Conservation (phyloP, 148 eudicot species). For the Salicornia ramosissima region DNA sequence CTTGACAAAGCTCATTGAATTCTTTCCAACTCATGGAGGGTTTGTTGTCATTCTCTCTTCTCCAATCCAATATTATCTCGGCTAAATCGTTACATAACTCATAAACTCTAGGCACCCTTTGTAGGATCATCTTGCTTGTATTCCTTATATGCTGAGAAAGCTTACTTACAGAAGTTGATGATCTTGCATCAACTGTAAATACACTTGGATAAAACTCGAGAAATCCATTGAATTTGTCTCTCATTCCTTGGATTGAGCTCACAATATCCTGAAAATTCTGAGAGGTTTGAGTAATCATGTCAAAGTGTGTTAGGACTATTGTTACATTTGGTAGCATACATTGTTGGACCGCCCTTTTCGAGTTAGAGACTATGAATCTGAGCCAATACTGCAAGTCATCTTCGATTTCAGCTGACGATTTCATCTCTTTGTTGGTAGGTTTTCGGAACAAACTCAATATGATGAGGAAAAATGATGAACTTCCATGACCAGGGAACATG, state of each 20-base stretch:
- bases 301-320: slow-evolving; percentile 66
- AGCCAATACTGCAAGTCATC: slow-evolving; percentile 94
- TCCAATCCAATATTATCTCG: slow-evolving; percentile 67
- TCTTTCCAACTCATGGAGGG: slow-evolving; percentile 85
- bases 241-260: slow-evolving; percentile 48
- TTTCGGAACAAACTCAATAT: slow-evolving; percentile 55
- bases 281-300: slow-evolving; percentile 59
- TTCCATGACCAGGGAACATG: slow-evolving; percentile 95
- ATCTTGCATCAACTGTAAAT: slow-evolving; percentile 90
- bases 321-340: slow-evolving; percentile 83
- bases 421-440: slow-evolving; percentile 70
- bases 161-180: slow-evolving; percentile 68
- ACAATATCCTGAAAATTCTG: slow-evolving; percentile 51
- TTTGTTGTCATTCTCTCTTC: slow-evolving; percentile 55
- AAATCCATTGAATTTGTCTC: slow-evolving; percentile 60
- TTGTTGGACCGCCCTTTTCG: slow-evolving; percentile 73
- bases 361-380: slow-evolving; percentile 80
- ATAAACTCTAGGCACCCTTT: slow-evolving; percentile 80
- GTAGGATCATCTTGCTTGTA: slow-evolving; percentile 57
- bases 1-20: slow-evolving; percentile 69
- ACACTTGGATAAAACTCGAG: slow-evolving; percentile 76
- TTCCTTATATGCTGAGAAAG: slow-evolving; percentile 63
- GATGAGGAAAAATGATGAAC: slow-evolving; percentile 73
- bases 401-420: slow-evolving; percentile 60
- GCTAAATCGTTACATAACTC: slow-evolving; percentile 70